Evolutionary conservation across 148 eudicot genomes (phyloP), one percentile per base, ranked within the genome.

Genomic region (Suaeda aralocaspica): DNA sequence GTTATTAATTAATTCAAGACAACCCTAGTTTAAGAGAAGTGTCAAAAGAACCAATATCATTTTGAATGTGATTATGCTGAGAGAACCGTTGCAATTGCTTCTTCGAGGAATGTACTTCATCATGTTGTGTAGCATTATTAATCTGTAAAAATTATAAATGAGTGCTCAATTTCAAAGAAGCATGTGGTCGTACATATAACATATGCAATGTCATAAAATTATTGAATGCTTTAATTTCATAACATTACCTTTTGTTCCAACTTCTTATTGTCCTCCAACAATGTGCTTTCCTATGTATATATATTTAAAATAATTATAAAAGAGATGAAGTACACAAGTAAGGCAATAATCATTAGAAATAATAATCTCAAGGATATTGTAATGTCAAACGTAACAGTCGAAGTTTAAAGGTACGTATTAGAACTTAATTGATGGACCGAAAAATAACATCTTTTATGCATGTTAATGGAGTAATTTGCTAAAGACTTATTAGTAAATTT

Each of bases 21-120:
- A 49, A 44, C 15, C 78, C 72, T 4, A 79, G 59, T 45, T 41
- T 79, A 24, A 79, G 78, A 11, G 75, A 65, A 36, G 75, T 74
- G 59, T 79, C 82, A 28, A 59, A 75, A 5, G 19, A 28, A n/a
- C 58, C 78, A 69, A 52, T 71, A 15, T 36, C 5, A 36, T 50
- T 59, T 56, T n/a, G 77, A 25, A 31, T 4, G 25, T 24, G 48
- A 64, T 31, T 64, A 28, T 76, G 75, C 45, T 64, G 58, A 36
- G 46, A 7, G 11, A 30, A 39, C 18, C 22, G 24, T 16, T 14
- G 19, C 18, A n/a, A 16, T 60, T 77, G 76, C 28, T 72, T 49
- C 59, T 24, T 25, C 36, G 67, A 59, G 4, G 6, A 39, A 59
- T 41, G 44, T 61, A 24, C 44, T 42, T 77, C 71, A 5, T 12